Evolutionary conservation across 805 yeast species (phyloP).

Genomic region (Scheffersomyces coipomensis): DNA sequence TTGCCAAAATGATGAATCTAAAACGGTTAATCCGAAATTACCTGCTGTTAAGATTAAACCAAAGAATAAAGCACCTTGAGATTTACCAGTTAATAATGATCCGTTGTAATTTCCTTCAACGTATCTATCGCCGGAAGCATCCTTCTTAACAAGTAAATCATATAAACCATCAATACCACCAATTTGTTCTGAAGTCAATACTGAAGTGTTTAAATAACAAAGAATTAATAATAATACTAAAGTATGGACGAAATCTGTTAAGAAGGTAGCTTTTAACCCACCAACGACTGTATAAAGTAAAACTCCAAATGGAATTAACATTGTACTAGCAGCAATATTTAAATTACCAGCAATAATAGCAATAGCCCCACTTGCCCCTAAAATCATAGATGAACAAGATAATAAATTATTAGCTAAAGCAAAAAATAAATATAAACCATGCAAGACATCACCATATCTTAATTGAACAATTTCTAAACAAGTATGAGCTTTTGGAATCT

Average conservation of each 20-base stretch:
- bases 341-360: slow-evolving; percentile 25
- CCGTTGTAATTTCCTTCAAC: slow-evolving; percentile 33
- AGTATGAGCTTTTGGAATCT: slow-evolving; percentile 26
- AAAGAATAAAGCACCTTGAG: slow-evolving; percentile 31
- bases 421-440: slow-evolving; percentile 22
- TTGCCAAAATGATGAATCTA: slow-evolving; percentile 43
- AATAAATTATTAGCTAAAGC: slow-evolving; percentile 21
- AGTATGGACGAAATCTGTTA: slow-evolving; percentile 43
- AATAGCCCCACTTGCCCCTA: slow-evolving; percentile 27
- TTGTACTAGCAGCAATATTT: slow-evolving; percentile 23
- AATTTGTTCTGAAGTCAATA: slow-evolving; percentile 20
- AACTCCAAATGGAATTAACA: slow-evolving; percentile 36
- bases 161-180: slow-evolving; percentile 28
- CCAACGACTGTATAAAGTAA: slow-evolving; percentile 48
- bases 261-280: slow-evolving; percentile 50
- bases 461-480: slow-evolving; percentile 27
- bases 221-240: slow-evolving; percentile 22
- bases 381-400: slow-evolving; percentile 24
- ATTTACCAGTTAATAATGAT: slow-evolving; percentile 34
- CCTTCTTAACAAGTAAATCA: slow-evolving; percentile 16
- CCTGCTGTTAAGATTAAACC: slow-evolving; percentile 35
- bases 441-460: slow-evolving; percentile 23
- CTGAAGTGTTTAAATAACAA: slow-evolving; percentile 24
- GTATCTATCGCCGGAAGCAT: slow-evolving; percentile 13
- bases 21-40: slow-evolving; percentile 35